Base-by-base conservation (phyloP, 2,329 filamentous ascomycete genomes). In the Aspergillus oerlinghausenensis region DNA sequence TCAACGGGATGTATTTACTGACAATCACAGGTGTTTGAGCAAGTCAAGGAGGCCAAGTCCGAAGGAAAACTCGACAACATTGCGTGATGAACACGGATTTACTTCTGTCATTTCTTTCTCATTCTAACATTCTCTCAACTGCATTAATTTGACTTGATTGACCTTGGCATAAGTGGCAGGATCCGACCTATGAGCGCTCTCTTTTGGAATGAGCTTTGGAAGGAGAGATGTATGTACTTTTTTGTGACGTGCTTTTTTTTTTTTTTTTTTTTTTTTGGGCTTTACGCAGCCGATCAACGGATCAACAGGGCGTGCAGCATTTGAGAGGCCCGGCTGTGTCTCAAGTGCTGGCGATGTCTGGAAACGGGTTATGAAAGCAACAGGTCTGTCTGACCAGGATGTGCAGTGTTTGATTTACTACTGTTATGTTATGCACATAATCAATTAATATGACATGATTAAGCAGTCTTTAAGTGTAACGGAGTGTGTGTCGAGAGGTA, bases 1-100 rank as follows among this genome's bases (percentile, higher is more conserved):
- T 1, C 14, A 9, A 28, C 47, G 14, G n/a, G 38, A 2, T 28
- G 17, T 21, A 40, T 49, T 32, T 38, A 9, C 23, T n/a, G 77
- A 64, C 56, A 53, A 35, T 48, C 57, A 23, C 65, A 88, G 85
- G 85, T 97, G 55, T 97, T 97, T 76, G 94, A 97, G 68, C 92
- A 97, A 79, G 93, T 97, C 69, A 91, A 86, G 76, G 88, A 90
- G 70, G 88, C 88, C 64, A 89, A 87, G 69, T 81, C 84, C 32
- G 87, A 90, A 23, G 88, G 89, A 64, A 91, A 90, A 75, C 77
- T 90, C 59, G 74, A 74, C 14, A 64, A 62, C 57, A 59, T 69
- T 55, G 52, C 64, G 49, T 74, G 62, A 73, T 61, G 57, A 58
- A 58, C 55, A 51, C 54, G 52, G 49, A 61, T 57, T 45, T 58